Conservation (phyloP, 2,329 filamentous ascomycete genomes). For the Claviceps maximensis region DNA sequence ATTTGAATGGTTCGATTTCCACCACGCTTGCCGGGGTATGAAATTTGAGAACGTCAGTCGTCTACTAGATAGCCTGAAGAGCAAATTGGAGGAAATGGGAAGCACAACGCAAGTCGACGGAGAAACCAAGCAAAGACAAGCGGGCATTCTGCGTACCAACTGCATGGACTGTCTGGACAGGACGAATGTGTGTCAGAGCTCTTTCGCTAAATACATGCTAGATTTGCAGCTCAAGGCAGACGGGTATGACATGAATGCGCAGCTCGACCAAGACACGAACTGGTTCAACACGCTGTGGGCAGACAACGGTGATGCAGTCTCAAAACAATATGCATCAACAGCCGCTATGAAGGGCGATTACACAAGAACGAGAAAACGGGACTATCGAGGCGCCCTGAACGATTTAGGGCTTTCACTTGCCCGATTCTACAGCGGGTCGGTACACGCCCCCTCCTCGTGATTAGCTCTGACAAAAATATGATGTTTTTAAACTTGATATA, state of each 20-base stretch:
- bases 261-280: constrained; percentile 63
- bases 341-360: constrained; percentile 95
- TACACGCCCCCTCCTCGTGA: background rate
- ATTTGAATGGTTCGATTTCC: constrained; percentile 98
- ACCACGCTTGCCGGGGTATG: constrained; percentile 85
- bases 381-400: constrained; percentile 82
- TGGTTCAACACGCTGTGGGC: constrained; percentile 98
- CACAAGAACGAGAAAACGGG: constrained; percentile 77
- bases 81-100: constrained; percentile 55
- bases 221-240: constrained; percentile 66
- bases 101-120: constrained; percentile 50
- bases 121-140: constrained; percentile 38
- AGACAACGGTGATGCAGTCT: constrained; percentile 92
- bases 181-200: constrained; percentile 92
- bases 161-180: constrained; percentile 98
- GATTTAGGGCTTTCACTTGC: constrained; percentile 84
- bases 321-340: constrained; percentile 89
- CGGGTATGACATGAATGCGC: constrained; percentile 61
- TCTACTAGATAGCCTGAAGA: constrained; percentile 57
- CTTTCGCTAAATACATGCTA: constrained; percentile 70
- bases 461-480: too few species aligned
- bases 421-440: constrained; percentile 54
- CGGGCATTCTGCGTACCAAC: constrained; percentile 78
- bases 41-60: constrained; percentile 89
- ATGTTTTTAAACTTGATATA: background rate